phyloP scores from a whole-genome alignment of 306 rosid genomes.

The Arachis hypogaea region DNA sequence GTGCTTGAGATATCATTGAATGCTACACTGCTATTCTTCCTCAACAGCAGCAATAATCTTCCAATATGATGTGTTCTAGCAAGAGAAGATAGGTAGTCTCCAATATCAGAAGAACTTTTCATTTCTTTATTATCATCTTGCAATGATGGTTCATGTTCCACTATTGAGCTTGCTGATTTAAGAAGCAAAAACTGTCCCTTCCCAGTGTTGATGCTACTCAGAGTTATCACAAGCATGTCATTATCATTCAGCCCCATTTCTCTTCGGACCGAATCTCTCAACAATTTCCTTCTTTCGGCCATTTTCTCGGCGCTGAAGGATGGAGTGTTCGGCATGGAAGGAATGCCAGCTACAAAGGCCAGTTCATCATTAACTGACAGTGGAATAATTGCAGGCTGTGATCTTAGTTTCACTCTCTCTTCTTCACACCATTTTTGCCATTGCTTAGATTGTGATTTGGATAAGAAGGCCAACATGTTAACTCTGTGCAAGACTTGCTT shows the following conservation, averaged over 20 bases:
- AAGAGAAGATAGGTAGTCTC: constrained; percentile 41
- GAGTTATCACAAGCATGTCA: constrained; percentile 80
- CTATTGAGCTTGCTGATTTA: constrained; percentile 61
- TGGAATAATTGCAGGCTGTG: constrained; percentile 70
- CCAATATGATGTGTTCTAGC: constrained; percentile 60
- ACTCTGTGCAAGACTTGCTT: constrained; percentile 70
- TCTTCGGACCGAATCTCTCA: constrained; percentile 69
- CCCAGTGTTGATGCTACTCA: constrained; percentile 89
- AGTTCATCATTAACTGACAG: constrained; percentile 84
- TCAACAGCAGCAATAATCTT: constrained; percentile 49
- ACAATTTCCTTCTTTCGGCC: constrained; percentile 59
- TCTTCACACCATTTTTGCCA: constrained; percentile 87
- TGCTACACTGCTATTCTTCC: constrained; percentile 37
- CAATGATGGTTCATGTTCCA: constrained; percentile 44
- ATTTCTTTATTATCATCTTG: constrained; percentile 40
- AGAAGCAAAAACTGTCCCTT: constrained; percentile 88
- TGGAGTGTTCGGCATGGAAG: constrained; percentile 61
- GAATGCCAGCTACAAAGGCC: constrained; percentile 79
- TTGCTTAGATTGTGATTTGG: constrained; percentile 78
- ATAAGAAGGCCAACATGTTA: constrained; percentile 67
- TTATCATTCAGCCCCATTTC: constrained; percentile 75
- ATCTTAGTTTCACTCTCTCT: constrained; percentile 66
- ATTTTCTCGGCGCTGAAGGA: constrained; percentile 58
- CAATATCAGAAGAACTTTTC: constrained; percentile 32
- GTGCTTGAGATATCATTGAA: constrained; percentile 42